phyloP scores from a whole-genome alignment of 2,329 filamentous ascomycete genomes.

The Hymenoscyphus occultus region DNA sequence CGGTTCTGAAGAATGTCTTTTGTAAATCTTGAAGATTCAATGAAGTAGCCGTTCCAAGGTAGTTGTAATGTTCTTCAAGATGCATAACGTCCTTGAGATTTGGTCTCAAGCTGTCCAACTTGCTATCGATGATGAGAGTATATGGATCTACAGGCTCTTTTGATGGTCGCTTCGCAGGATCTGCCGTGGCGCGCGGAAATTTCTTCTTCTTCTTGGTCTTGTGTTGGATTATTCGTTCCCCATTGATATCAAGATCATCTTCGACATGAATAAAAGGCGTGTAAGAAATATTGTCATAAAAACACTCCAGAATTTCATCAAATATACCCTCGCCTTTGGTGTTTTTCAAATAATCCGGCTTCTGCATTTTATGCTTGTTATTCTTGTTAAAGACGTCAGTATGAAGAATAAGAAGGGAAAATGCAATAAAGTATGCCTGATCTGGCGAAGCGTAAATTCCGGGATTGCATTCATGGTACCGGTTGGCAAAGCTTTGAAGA shows the following conservation, averaged over 20 bases:
- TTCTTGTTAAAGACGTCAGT: slow-evolving; percentile 99
- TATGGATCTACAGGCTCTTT: slow-evolving; percentile 95
- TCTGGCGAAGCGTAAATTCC: slow-evolving; percentile 89
- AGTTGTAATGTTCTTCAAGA: slow-evolving; percentile 87
- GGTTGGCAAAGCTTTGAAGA: slow-evolving; percentile 88
- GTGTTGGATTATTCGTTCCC: slow-evolving; percentile 66
- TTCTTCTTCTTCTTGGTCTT: slow-evolving; percentile 70
- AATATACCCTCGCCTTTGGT: slow-evolving; percentile 89
- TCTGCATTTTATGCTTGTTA: slow-evolving; percentile 99
- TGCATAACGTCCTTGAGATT: slow-evolving; percentile 89
- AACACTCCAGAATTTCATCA: slow-evolving; percentile 88
- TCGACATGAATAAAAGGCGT: slow-evolving; percentile 98
- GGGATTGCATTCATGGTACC: slow-evolving; percentile 97
- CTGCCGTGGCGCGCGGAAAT: slow-evolving; percentile 62
- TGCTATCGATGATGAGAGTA: slow-evolving; percentile 86
- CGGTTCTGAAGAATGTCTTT: slow-evolving; percentile 86
- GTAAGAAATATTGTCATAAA: slow-evolving; percentile 98
- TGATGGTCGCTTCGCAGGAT: slow-evolving; percentile 60
- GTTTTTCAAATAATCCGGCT: slow-evolving; percentile 91
- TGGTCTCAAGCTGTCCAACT: slow-evolving; percentile 77
- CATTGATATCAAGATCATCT: slow-evolving; percentile 79
- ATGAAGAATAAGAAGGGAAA: slow-evolving; percentile 92
- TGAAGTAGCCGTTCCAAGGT: slow-evolving; percentile 71
- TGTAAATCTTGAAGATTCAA: slow-evolving; percentile 81
- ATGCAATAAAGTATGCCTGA: slow-evolving; percentile 97